These are phyloP conservation scores for Xenosphaeropsis pyriputrescens DNA, from an alignment of 2,329 filamentous ascomycete species.

Conservation along the genomic window DNA sequence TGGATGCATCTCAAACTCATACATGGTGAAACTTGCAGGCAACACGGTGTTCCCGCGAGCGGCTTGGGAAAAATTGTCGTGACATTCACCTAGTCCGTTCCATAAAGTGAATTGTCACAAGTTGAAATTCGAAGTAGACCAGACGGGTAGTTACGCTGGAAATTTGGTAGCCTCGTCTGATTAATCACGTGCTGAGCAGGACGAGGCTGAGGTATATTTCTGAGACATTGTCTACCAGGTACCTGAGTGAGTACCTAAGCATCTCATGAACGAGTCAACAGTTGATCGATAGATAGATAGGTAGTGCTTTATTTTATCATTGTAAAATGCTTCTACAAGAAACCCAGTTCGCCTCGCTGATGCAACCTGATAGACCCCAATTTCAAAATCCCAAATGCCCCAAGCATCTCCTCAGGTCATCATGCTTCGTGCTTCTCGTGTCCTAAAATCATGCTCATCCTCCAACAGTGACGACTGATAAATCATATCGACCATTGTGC, in stretches of 20 bases:
- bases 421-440: not conserved
- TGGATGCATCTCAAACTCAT: not conserved
- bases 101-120: not conserved
- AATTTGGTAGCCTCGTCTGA: too few relatives aligned
- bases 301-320: too few relatives aligned
- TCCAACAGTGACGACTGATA: not conserved
- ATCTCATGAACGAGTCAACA: not conserved
- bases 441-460: too few relatives aligned
- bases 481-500: too few relatives aligned
- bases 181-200: too few relatives aligned
- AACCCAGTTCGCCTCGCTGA: constrained; percentile 19
- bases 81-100: constrained; percentile 24
- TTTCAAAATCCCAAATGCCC: constrained; percentile 8
- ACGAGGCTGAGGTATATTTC: too few relatives aligned
- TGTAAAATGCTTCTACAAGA: constrained; percentile 1
- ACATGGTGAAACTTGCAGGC: constrained; percentile 23
- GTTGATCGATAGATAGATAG: too few relatives aligned
- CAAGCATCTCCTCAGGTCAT: constrained; percentile 1
- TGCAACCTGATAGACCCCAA: constrained; percentile 8
- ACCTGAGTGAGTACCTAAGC: too few relatives aligned
- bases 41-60: constrained; percentile 32
- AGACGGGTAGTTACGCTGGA: too few relatives aligned
- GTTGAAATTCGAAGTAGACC: too few relatives aligned
- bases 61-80: constrained; percentile 25
- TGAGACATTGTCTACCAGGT: too few relatives aligned